These are phyloP conservation scores for Coleophoma eucalyptorum DNA, from an alignment of 2,329 filamentous ascomycete species.

Conservation along the genomic window DNA sequence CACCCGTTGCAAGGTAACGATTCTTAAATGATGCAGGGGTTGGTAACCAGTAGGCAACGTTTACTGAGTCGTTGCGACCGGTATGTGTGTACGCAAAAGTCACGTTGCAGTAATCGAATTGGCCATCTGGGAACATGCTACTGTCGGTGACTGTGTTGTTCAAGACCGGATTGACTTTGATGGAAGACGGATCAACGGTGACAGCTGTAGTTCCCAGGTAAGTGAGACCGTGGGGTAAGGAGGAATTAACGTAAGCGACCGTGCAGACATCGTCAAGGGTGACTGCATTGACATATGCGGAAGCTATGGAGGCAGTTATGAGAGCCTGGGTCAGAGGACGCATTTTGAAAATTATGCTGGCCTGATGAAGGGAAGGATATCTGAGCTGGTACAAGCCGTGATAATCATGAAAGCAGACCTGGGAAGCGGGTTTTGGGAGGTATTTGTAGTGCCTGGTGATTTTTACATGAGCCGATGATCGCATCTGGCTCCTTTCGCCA, in stretches of 20 bases:
- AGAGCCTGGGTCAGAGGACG: not conserved
- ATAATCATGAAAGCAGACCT: too few relatives aligned
- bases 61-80: slow-evolving; percentile 31
- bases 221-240: slow-evolving; percentile 14
- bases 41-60: slow-evolving; percentile 38
- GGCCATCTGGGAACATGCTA: slow-evolving; percentile 26
- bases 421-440: too few relatives aligned
- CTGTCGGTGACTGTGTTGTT: slow-evolving; percentile 25
- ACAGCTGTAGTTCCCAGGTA: slow-evolving; percentile 9
- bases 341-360: not conserved
- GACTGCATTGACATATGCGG: slow-evolving; percentile 2
- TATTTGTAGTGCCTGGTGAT: too few relatives aligned
- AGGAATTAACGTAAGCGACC: slow-evolving; percentile 13
- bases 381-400: too few relatives aligned
- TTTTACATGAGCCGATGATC: too few relatives aligned
- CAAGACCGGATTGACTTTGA: slow-evolving; percentile 30
- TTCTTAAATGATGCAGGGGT: slow-evolving; percentile 38
- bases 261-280: slow-evolving; percentile 18
- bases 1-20: slow-evolving; percentile 41
- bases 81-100: slow-evolving; percentile 41
- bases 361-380: too few relatives aligned
- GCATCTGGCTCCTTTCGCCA: too few relatives aligned
- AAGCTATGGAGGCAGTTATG: not conserved
- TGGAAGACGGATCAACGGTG: slow-evolving; percentile 9
- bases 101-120: slow-evolving; percentile 40